Base-by-base conservation (phyloP, 306 rosid species). In the Dryas octopetala region DNA sequence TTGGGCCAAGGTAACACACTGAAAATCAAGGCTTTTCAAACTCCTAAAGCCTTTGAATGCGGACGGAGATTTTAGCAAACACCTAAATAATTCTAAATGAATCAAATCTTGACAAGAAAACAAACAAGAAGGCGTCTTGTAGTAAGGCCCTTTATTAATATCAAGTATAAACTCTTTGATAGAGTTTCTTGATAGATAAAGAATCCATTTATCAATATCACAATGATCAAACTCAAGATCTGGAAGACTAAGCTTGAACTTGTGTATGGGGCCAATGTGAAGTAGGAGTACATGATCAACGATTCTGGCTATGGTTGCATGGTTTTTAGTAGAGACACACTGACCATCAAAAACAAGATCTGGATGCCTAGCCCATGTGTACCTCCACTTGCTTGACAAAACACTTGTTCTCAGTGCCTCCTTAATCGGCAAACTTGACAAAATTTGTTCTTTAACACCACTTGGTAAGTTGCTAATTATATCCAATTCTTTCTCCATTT, bases 201-300 rank as follows among this genome's bases (percentile, higher is more conserved):
- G 83, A 40, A 79, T 65, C 91, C 89, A 88, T 7, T 80, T 70
- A 79, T 88, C 86, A 38, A 88, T 81, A 71, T 86, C 90, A 68
- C 47, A 17, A 74, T 83, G 89, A 72, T 44, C 28, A 44, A 76
- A 69, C n/a, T 81, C 83, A 68, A 71, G 45, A 17, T 83, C 86
- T 4, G 70, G 83, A 76, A 82, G 85, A 40, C 86, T 79, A 61
- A 88, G 84, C 78, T 80, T 82, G 82, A 86, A 88, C 81, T 65
- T 80, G 71, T 61, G 79, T 60, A 86, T 82, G 43, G 74, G 38
- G 67, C 88, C 92, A 47, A 75, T 50, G 77, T 88, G 92, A 62
- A 86, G 95, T 68, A 89, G 77, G 53, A 89, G 91, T 4, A 89
- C 87, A 13, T 80, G 90, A 82, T 89, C 95, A 68, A 89, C 54